Evolutionary conservation across 179 eudicot genomes (phyloP).

Genomic region (Corrigiola litoralis): DNA sequence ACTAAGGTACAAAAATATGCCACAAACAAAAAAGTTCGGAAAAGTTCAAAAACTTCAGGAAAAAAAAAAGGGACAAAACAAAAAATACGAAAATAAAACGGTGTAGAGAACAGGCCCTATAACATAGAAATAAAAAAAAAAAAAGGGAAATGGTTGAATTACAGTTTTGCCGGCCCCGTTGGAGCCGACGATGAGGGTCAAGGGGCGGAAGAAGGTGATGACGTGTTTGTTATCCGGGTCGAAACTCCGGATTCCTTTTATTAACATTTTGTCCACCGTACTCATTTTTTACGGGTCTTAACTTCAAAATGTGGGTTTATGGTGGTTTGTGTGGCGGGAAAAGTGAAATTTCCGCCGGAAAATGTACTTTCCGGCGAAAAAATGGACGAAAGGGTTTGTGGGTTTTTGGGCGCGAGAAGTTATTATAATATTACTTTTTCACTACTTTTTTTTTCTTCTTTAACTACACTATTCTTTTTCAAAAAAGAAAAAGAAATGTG

Average conservation of each 20-base stretch:
- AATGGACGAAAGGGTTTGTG: slow-evolving; percentile 1
- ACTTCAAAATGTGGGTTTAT: not conserved
- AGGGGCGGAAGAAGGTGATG: slow-evolving; percentile 84
- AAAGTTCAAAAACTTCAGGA: no score
- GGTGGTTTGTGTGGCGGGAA: not conserved
- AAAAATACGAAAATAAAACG: not conserved
- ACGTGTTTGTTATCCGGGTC: slow-evolving; percentile 92
- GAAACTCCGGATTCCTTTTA: slow-evolving; percentile 93
- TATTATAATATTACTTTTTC: no score
- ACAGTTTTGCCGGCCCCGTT: slow-evolving; percentile 98
- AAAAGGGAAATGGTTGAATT: not conserved
- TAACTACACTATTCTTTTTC: no score
- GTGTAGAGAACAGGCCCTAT: not conserved
- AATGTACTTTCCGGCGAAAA: not conserved
- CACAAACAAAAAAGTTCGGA: no score
- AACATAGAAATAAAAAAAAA: not conserved
- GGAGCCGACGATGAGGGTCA: slow-evolving; percentile 90
- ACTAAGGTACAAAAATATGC: no score
- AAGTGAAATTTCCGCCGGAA: slow-evolving; percentile 2
- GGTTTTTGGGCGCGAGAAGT: no score
- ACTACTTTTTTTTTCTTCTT: no score
- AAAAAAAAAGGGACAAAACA: no score
- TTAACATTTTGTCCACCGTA: slow-evolving; percentile 91
- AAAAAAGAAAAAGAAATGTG: no score
- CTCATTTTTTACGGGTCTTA: slow-evolving; percentile 47